Conservation (phyloP, 169 alveolate species). For the Sarcocystis neurona region DNA sequence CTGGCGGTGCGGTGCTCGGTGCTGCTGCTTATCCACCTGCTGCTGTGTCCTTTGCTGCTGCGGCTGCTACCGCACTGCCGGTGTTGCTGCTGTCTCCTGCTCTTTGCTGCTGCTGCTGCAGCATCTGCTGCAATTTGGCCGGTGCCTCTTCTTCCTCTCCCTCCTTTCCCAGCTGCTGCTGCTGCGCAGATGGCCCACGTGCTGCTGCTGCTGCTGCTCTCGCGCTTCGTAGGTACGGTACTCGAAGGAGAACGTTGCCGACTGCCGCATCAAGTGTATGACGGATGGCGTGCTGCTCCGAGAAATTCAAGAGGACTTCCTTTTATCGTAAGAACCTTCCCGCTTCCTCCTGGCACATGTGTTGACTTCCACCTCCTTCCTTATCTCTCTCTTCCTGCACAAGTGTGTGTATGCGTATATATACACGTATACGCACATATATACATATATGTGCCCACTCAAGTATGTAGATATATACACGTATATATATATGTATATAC, state of each 20-base stretch:
- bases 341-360: not conserved
- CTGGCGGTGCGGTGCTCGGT: too few relatives aligned
- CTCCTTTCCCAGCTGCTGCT: not conserved
- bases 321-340: constrained; percentile 41
- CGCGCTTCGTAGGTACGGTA: constrained; percentile 63
- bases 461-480: too few relatives aligned
- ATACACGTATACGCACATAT: too few relatives aligned
- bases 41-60: too few relatives aligned
- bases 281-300: constrained; percentile 99
- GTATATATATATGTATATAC: too few relatives aligned
- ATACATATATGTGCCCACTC: too few relatives aligned
- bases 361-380: not conserved
- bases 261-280: constrained; percentile 87
- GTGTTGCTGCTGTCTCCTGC: not conserved
- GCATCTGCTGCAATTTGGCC: not conserved
- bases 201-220: too few relatives aligned
- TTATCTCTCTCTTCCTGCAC: not conserved
- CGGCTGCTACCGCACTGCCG: not conserved
- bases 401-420: constrained; percentile 17
- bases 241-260: constrained; percentile 64
- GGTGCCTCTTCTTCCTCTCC: not conserved
- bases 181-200: too few relatives aligned
- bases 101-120: not conserved
- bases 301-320: constrained; percentile 82
- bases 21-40: too few relatives aligned